phyloP scores from a whole-genome alignment of 2,329 filamentous ascomycete genomes.

The Fusarium chaquense region DNA sequence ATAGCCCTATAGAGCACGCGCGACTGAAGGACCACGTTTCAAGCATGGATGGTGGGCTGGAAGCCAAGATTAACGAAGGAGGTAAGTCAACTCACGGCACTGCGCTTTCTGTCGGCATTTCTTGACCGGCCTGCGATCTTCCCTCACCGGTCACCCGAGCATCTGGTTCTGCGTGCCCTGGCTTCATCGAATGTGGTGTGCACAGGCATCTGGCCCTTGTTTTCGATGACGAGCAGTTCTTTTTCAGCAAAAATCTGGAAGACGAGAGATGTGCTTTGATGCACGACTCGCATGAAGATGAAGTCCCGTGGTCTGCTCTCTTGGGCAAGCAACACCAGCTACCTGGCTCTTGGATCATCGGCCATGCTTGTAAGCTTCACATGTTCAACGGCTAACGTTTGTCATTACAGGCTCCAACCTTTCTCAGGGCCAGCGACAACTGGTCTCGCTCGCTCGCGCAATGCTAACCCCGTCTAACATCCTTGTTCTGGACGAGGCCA shows the following conservation, averaged over 20 bases:
- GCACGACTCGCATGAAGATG: slow-evolving; percentile 51
- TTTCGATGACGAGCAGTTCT: slow-evolving; percentile 24
- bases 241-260: slow-evolving; percentile 31
- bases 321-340: slow-evolving; percentile 16
- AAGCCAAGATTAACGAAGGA: slow-evolving; percentile 92
- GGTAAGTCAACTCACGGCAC: slow-evolving; percentile 68
- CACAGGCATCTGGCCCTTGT: slow-evolving; percentile 26
- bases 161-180: slow-evolving; percentile 34
- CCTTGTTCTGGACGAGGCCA: slow-evolving; percentile 95
- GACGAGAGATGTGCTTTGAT: slow-evolving; percentile 50
- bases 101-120: slow-evolving; percentile 46
- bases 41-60: slow-evolving; percentile 88
- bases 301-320: slow-evolving; percentile 49
- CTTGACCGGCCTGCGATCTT: slow-evolving; percentile 27
- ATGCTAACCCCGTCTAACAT: slow-evolving; percentile 97
- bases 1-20: slow-evolving; percentile 77
- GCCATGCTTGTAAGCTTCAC: slow-evolving; percentile 19
- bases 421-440: slow-evolving; percentile 93
- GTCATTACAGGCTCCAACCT: slow-evolving; percentile 82
- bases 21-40: slow-evolving; percentile 90
- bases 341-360: slow-evolving; percentile 9
- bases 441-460: slow-evolving; percentile 92
- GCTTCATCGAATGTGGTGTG: slow-evolving; percentile 25
- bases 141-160: slow-evolving; percentile 32
- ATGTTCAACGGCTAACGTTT: slow-evolving; percentile 35